These are phyloP conservation scores for Diaporthe sp. DNA, from an alignment of 2,329 filamentous ascomycete genomes.

Conservation along the genomic window DNA sequence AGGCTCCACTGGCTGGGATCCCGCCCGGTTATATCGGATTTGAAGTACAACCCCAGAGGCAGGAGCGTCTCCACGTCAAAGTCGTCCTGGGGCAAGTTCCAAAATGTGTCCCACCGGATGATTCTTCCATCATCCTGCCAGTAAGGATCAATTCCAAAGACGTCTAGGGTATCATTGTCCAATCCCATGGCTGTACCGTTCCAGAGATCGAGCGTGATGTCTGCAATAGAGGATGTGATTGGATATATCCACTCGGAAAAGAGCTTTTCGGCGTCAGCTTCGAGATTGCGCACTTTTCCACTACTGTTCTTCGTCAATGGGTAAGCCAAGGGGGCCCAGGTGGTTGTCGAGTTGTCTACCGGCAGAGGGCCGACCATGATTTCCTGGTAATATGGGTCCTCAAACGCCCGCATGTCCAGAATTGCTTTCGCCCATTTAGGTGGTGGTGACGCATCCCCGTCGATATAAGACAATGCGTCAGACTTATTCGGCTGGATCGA, in stretches of 20 bases:
- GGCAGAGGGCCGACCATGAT: conserved; percentile 64
- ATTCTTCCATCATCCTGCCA: conserved; percentile 56
- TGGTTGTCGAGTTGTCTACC: conserved; percentile 52
- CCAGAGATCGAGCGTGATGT: conserved; percentile 60
- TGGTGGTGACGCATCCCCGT: conserved; percentile 52
- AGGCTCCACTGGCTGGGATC: conserved; percentile 64
- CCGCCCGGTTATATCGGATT: conserved; percentile 62
- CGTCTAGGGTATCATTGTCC: conserved; percentile 56
- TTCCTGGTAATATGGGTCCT: conserved; percentile 55
- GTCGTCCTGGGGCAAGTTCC: conserved; percentile 51
- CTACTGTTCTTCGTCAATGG: conserved; percentile 55
- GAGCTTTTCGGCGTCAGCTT: conserved; percentile 50
- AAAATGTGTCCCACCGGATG: conserved; percentile 62
- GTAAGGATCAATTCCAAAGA: conserved; percentile 57
- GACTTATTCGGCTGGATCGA: conserved; percentile 62
- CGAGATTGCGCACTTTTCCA: conserved; percentile 55
- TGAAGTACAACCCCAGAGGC: conserved; percentile 59
- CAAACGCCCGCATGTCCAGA: conserved; percentile 54
- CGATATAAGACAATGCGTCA: conserved; percentile 58
- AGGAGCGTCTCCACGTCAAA: conserved; percentile 59
- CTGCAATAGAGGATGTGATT: conserved; percentile 51
- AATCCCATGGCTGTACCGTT: conserved; percentile 53
- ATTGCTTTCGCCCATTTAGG: conserved; percentile 58
- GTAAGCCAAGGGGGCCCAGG: conserved; percentile 55
- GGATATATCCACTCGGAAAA: conserved; percentile 51